A percentile compares a stretch with the other conserved stretches of the same genome.
These are phyloP conservation scores for Xerocomellus chrysenteron DNA, from an alignment of 768 basidiomycete species.

Conservation along the genomic window DNA sequence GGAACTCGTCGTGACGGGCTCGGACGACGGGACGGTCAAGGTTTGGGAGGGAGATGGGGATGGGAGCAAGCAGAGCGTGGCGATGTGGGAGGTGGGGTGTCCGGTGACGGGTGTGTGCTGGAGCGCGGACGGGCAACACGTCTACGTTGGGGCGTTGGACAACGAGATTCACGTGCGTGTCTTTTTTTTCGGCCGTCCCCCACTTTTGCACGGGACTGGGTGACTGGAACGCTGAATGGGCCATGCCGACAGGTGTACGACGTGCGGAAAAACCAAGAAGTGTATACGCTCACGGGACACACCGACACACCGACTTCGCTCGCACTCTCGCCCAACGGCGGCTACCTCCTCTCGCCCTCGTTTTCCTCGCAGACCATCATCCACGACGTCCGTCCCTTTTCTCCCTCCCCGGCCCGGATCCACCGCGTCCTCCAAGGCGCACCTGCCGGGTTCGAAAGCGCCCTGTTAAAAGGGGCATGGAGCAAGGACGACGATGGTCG, in stretches of 20 bases:
- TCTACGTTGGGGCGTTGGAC: slow-evolving; percentile 90
- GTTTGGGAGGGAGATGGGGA: slow-evolving; percentile 96
- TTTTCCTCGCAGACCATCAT: slow-evolving; percentile 88
- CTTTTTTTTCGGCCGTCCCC: too few relatives aligned
- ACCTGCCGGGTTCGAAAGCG: slow-evolving; percentile 92
- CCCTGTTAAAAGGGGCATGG: slow-evolving; percentile 84
- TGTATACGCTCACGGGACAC: slow-evolving; percentile 81
- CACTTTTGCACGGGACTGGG: too few relatives aligned
- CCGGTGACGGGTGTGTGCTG: slow-evolving; percentile 92
- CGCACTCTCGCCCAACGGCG: slow-evolving; percentile 87
- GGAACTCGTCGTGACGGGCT: slow-evolving; percentile 84
- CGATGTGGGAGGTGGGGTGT: slow-evolving; percentile 80
- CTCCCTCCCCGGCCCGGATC: slow-evolving; percentile 75
- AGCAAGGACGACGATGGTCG: slow-evolving; percentile 80
- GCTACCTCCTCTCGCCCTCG: slow-evolving; percentile 86
- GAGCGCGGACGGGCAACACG: slow-evolving; percentile 85
- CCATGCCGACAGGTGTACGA: slow-evolving; percentile 73
- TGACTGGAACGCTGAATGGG: background rate
- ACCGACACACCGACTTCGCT: slow-evolving; percentile 92
- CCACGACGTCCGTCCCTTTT: slow-evolving; percentile 93
- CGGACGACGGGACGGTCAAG: slow-evolving; percentile 89
- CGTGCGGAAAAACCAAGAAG: slow-evolving; percentile 77
- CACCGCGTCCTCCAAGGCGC: slow-evolving; percentile 81
- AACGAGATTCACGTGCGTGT: slow-evolving; percentile 90
- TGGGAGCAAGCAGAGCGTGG: slow-evolving; percentile 66